phyloP scores from a whole-genome alignment of 345 rosid genomes.

The Arabis alpina region DNA sequence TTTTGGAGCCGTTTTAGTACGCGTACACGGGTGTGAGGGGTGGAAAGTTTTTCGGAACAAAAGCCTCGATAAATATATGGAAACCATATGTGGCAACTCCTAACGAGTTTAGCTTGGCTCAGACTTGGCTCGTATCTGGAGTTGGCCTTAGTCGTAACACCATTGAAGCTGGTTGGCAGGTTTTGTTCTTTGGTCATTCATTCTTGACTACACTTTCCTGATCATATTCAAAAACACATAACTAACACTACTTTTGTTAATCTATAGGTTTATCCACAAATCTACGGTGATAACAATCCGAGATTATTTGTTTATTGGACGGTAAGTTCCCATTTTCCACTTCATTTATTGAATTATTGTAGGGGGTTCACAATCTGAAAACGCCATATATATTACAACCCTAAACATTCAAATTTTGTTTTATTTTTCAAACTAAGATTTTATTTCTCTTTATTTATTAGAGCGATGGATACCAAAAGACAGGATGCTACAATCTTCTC shows the following conservation, averaged over 20 bases:
- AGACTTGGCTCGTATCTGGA: conserved; percentile 60
- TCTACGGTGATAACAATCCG: conserved; percentile 55
- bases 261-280: conserved; percentile 55
- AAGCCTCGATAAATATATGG: conserved; percentile 57
- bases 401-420: too few relatives aligned
- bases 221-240: neutral
- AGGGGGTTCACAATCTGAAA: too few relatives aligned
- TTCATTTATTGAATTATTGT: too few relatives aligned
- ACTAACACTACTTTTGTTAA: conserved; percentile 17
- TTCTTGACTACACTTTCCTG: neutral
- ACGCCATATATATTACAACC: too few relatives aligned
- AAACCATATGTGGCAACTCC: conserved; percentile 51
- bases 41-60: conserved; percentile 53
- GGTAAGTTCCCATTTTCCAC: conserved; percentile 41
- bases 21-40: conserved; percentile 48
- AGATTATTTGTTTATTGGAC: conserved; percentile 73
- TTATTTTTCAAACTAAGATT: too few relatives aligned
- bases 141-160: conserved; percentile 50
- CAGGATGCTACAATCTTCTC: conserved; percentile 58
- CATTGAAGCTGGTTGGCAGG: conserved; percentile 73
- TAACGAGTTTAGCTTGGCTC: conserved; percentile 63
- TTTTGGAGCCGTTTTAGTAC: conserved; percentile 42
- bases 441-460: too few relatives aligned
- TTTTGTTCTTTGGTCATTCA: neutral
- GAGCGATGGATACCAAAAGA: too few relatives aligned